Evolutionary conservation across 192 early-diverging fungal species (phyloP), one percentile per base, ranked within the genome.

Genomic region (Coemansia sp.): DNA sequence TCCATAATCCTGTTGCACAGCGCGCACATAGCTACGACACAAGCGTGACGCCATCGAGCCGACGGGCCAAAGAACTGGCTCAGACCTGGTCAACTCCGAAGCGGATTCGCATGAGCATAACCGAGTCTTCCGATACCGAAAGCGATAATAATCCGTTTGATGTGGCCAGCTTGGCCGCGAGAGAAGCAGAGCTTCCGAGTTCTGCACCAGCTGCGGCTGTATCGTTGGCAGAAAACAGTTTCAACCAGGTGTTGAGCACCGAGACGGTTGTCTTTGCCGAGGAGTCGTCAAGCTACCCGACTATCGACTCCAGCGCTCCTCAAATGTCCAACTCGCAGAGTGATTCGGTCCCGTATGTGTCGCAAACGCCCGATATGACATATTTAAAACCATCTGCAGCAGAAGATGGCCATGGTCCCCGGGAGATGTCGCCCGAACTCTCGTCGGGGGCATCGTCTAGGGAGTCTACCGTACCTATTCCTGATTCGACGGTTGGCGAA

Each of bases 31-130:
- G 64, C 50, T 4, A 59, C 27, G 64, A 62, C 7, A n/a, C 8
- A 1, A 8, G 41, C 1, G 11, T 10, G 19, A 65, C 55, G 7
- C 63, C 77, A 8, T 2, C 27, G 17, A 37, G 24, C 9, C 48
- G 7, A n/a, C 54, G 62, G 49, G 15, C 21, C 3, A 24, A 15
- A 24, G 15, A 29, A 23, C 57, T 11, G n/a, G 60, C 14, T 29
- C 22, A 21, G 23, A 37, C 63, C 32, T 72, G 59, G 61, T 69
- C 78, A 0, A 35, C 78, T 7, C 52, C 69, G 19, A 81, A 81
- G 66, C 62, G 78, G 38, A 75, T 81, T 9, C 69, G 72, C 12
- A 67, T 81, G 62, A 78, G 70, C 45, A 22, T 8, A 2, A 12
- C 25, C 19, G 66, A 72, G 7, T 69, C 66, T 10, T 51, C 70